Conservation (phyloP, 2,329 filamentous ascomycete species). For the Penicillium decumbens region DNA sequence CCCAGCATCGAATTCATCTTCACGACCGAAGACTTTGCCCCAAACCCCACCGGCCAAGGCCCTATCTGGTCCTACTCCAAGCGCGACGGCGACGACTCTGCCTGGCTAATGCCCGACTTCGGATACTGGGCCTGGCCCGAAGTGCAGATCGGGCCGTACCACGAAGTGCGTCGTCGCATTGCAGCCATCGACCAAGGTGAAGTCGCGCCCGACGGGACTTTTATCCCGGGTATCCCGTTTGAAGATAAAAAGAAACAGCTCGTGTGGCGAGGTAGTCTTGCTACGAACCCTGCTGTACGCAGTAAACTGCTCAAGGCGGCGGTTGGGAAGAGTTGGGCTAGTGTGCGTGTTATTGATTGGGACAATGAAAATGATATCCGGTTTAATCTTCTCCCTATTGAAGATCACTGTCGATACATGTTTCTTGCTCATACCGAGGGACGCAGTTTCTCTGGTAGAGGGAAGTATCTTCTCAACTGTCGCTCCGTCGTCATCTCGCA, state of each 20-base stretch:
- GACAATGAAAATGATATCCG: constrained; percentile 36
- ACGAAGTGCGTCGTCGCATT: constrained; percentile 40
- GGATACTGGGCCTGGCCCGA: constrained; percentile 53
- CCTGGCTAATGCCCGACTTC: constrained; percentile 53
- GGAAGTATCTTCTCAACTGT: constrained; percentile 53
- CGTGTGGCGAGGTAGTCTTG: constrained; percentile 47
- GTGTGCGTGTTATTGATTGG: constrained; percentile 43
- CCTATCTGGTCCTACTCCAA: constrained; percentile 46
- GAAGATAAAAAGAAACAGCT: constrained; percentile 44
- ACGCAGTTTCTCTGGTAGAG: constrained; percentile 50
- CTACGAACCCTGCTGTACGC: constrained; percentile 37
- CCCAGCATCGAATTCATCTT: constrained; percentile 51
- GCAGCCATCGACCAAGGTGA: constrained; percentile 35
- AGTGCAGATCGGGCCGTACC: constrained; percentile 43
- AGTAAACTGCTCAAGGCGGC: constrained; percentile 39
- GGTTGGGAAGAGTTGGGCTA: constrained; percentile 44
- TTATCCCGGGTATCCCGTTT: constrained; percentile 21
- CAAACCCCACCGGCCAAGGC: constrained; percentile 19
- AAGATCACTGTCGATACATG: constrained; percentile 53
- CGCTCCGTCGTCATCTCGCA: constrained; percentile 49
- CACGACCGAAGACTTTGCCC: constrained; percentile 44
- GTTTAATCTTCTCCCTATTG: constrained; percentile 46
- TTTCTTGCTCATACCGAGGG: constrained; percentile 54
- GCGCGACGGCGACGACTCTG: constrained; percentile 34
- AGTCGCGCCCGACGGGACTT: constrained; percentile 17